A percentile compares a stretch with the other conserved stretches of the same genome.
Evolutionary conservation across 2,329 filamentous ascomycete genomes (phyloP).

Genomic region (Dendryphion nanum): DNA sequence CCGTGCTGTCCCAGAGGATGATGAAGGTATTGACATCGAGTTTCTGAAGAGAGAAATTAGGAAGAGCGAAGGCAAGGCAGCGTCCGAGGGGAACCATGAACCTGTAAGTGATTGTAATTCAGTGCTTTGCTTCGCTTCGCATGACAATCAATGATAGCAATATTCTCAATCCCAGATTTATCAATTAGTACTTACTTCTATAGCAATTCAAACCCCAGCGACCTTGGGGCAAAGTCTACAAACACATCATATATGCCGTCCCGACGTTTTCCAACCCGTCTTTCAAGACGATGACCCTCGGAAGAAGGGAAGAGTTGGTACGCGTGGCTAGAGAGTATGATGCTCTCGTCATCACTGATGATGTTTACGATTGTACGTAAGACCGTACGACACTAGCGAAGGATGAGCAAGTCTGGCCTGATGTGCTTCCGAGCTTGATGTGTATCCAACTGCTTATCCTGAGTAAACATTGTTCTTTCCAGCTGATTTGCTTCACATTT

Average conservation of each 20-base stretch:
- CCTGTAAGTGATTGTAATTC: slow-evolving; percentile 45
- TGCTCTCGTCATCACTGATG: slow-evolving; percentile 81
- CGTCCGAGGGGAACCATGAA: slow-evolving; percentile 35
- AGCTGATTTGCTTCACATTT: no score
- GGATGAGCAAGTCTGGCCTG: no score
- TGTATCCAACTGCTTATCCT: no score
- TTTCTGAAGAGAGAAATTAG: slow-evolving; percentile 54
- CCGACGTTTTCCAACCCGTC: slow-evolving; percentile 89
- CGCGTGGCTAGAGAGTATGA: slow-evolving; percentile 75
- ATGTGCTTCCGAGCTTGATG: no score
- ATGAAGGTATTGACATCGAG: slow-evolving; percentile 70
- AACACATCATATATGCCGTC: slow-evolving; percentile 83
- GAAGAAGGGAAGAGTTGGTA: slow-evolving; percentile 67
- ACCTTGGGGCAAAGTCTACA: slow-evolving; percentile 73
- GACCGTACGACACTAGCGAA: no score
- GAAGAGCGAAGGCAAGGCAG: slow-evolving; percentile 48
- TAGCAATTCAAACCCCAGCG: slow-evolving; percentile 58
- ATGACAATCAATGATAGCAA: no score
- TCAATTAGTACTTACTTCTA: no score
- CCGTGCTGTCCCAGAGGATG: slow-evolving; percentile 72
- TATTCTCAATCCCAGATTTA: background rate
- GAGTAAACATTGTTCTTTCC: no score
- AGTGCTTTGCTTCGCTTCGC: no score
- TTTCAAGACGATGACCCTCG: slow-evolving; percentile 74
- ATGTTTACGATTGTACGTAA: slow-evolving; percentile 97